Percentiles rank a stretch among this genome's conserved stretches.
Conservation (phyloP, 2,329 filamentous ascomycete genomes). For the Ceratocystiopsis minuta region DNA sequence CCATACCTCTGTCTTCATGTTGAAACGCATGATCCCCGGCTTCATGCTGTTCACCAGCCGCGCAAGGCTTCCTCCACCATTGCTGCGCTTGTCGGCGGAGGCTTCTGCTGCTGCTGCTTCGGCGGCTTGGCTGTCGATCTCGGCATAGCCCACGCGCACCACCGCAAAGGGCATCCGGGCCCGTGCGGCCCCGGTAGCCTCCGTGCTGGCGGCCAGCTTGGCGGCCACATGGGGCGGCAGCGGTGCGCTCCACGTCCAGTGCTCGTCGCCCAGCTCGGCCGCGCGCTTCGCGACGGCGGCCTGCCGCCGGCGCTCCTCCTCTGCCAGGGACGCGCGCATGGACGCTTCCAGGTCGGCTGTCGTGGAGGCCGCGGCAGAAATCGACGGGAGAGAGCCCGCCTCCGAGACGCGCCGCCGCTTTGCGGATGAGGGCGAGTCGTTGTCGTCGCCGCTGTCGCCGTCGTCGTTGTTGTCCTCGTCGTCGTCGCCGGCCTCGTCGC, state of each 20-base stretch:
- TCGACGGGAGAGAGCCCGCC: too few relatives aligned
- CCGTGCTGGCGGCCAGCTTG: slow-evolving; percentile 15
- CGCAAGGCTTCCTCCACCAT: background rate
- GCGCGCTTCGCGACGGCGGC: slow-evolving; percentile 43
- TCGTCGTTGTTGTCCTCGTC: slow-evolving; percentile 20
- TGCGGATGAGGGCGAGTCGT: slow-evolving; percentile 20
- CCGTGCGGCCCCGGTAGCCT: background rate
- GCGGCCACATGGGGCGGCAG: slow-evolving; percentile 13
- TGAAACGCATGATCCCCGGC: slow-evolving; percentile 13
- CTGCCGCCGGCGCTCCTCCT: slow-evolving; percentile 48
- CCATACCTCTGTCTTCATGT: slow-evolving; percentile 16
- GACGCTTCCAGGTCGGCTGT: slow-evolving; percentile 36
- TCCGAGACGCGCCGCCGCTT: slow-evolving; percentile 42
- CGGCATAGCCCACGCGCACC: slow-evolving; percentile 37
- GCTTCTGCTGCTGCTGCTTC: slow-evolving; percentile 14
- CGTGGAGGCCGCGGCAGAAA: slow-evolving; percentile 12
- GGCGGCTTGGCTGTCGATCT: slow-evolving; percentile 24
- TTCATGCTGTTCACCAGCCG: background rate
- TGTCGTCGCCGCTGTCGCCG: background rate
- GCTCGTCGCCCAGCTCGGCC: slow-evolving; percentile 47
- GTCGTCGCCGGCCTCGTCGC: background rate
- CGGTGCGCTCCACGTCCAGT: slow-evolving; percentile 52
- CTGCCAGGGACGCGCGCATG: slow-evolving; percentile 44
- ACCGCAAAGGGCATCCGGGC: slow-evolving; percentile 24
- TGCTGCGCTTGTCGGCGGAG: background rate